Evolutionary conservation across 306 rosid genomes (phyloP), one percentile per base, ranked within the genome.

Genomic region (Prunus davidiana): DNA sequence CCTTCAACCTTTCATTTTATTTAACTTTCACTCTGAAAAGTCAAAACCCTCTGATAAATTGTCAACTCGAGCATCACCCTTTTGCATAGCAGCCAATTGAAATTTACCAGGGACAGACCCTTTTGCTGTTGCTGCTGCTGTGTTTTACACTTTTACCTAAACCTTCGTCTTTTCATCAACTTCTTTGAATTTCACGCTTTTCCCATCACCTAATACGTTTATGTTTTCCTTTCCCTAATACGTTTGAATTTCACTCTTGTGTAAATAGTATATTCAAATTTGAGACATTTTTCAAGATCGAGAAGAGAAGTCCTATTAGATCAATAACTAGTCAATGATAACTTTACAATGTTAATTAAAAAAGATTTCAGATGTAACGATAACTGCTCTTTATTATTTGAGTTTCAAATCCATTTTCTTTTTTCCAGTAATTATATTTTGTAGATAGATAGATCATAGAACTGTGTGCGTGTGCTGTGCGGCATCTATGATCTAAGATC

Each of bases 261-360:
- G 8, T 5, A 5, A 0, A 34, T 5, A 0, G 2, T 5, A 1
- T 34, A 5, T 38, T 38, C 9, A 2, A 38, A 38, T 0, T 38
- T 6, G 0, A 1, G 43, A 6, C 10, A 38, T 38, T 0, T 38
- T 38, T 7, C 2, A 0, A 38, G 0, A 38, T 38, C 0, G 43
- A 7, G 2, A 38, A 38, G 2, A 38, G 0, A 38, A 7, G 0
- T 6, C 7, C 2, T 38, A 38, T 38, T 34, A 34, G 2, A 34
- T 34, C 0, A 34, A 34, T 34, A 34, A 1, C 2, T 5, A 5
- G 8, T 34, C 1, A 9, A 38, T 38, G 2, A 38, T 7, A 38
- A 34, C 8, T 34, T 38, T 38, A 38, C 2, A 38, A 7, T 38
- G 2, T 38, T 38, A 7, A 38, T 38, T 38, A 7, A 38, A 38